Evolutionary conservation across 148 eudicot species (phyloP).

Genomic region (Rhododendron williamsianum): DNA sequence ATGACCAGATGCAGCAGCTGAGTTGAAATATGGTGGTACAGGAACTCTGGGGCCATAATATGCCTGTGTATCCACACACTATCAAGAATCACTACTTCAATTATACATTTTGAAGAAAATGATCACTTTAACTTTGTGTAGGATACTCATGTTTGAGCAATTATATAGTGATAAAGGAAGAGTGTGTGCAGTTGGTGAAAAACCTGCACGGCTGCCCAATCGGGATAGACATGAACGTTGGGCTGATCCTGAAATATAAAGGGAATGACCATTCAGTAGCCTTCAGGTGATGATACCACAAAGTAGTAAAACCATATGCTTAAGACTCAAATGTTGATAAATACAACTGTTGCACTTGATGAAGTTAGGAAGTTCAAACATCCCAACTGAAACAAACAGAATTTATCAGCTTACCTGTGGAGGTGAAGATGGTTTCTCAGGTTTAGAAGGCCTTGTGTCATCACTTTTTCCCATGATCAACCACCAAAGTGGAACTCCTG

Average conservation of each 20-base stretch:
- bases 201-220: constrained; percentile 99
- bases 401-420: constrained; percentile 41
- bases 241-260: constrained; percentile 56
- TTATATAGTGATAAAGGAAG: neutral
- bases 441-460: constrained; percentile 41
- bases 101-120: neutral
- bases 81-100: neutral
- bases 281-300: neutral
- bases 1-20: constrained; percentile 73
- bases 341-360: neutral
- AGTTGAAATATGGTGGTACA: constrained; percentile 69
- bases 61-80: constrained; percentile 48
- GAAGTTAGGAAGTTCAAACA: neutral
- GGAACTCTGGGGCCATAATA: constrained; percentile 88
- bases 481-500: constrained; percentile 12
- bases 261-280: constrained; percentile 4
- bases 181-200: constrained; percentile 3
- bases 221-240: constrained; percentile 73
- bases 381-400: neutral
- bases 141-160: neutral
- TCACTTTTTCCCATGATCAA: constrained; percentile 58
- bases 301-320: neutral
- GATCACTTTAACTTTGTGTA: neutral
- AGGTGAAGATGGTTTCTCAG: constrained; percentile 59
- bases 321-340: neutral